These are phyloP conservation scores for Hypoxylon rubiginosum DNA, from an alignment of 2,329 filamentous ascomycete genomes.

Conservation along the genomic window DNA sequence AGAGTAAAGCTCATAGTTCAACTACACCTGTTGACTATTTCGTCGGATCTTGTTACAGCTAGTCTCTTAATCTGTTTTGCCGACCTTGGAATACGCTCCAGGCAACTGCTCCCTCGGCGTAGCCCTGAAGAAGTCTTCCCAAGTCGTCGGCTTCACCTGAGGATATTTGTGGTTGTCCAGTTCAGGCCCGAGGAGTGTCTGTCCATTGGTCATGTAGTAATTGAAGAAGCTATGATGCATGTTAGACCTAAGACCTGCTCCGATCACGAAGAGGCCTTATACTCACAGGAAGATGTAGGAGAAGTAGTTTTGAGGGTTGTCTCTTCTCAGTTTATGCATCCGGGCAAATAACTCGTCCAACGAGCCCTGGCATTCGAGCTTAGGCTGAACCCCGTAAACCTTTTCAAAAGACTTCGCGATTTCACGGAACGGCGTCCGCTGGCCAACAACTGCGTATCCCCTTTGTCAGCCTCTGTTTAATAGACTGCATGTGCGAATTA, in stretches of 20 bases:
- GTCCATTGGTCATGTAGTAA: conserved; percentile 31
- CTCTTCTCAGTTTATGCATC: conserved; percentile 26
- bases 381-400: conserved; percentile 31
- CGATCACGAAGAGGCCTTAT: background rate
- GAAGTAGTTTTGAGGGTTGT: conserved; percentile 19
- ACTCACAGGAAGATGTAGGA: conserved; percentile 34
- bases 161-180: conserved; percentile 34
- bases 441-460: conserved; percentile 24
- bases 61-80: conserved; percentile 4
- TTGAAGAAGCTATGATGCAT: conserved; percentile 28
- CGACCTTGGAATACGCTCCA: conserved; percentile 3
- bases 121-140: conserved; percentile 28
- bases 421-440: conserved; percentile 14
- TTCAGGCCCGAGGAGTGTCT: conserved; percentile 22
- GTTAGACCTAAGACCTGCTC: background rate
- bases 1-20: background rate
- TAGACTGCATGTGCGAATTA: background rate
- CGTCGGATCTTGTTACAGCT: too few species aligned
- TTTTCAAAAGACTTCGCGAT: conserved; percentile 29
- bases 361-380: conserved; percentile 31
- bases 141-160: conserved; percentile 32
- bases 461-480: background rate
- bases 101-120: conserved; percentile 13
- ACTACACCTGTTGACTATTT: background rate
- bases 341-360: conserved; percentile 28